A percentile compares a stretch with the other conserved stretches of the same genome.
phyloP scores from a whole-genome alignment of 2,329 filamentous ascomycete species.

The Colletotrichum sp. region DNA sequence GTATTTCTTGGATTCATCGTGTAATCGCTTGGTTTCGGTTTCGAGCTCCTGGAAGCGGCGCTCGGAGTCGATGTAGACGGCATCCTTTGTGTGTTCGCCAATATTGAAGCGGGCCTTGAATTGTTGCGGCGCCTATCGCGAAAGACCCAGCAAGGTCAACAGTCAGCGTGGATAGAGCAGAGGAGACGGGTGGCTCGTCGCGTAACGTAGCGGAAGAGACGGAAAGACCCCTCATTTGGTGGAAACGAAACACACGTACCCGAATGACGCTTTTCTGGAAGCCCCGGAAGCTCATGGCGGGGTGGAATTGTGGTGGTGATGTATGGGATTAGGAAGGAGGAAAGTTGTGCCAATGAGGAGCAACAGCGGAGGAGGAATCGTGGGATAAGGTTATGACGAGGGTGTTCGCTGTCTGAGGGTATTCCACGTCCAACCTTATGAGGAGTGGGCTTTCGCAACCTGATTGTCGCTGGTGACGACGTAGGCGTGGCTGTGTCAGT shows the following conservation, averaged over 20 bases:
- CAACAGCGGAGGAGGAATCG: not conserved
- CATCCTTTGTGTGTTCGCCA: constrained; percentile 93
- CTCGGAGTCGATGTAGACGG: constrained; percentile 93
- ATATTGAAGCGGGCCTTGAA: constrained; percentile 94
- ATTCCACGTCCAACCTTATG: constrained; percentile 21
- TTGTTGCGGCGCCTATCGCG: constrained; percentile 78
- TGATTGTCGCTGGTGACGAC: constrained; percentile 34
- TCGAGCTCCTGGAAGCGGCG: constrained; percentile 93
- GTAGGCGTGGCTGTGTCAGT: constrained; percentile 30
- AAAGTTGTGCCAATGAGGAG: constrained; percentile 5
- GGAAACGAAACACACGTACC: constrained; percentile 54
- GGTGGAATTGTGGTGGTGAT: constrained; percentile 14
- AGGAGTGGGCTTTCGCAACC: constrained; percentile 22
- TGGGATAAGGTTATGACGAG: constrained; percentile 9
- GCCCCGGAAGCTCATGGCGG: constrained; percentile 92
- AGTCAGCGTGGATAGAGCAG: not conserved
- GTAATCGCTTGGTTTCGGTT: constrained; percentile 92
- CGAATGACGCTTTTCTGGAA: constrained; percentile 88
- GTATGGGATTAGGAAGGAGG: not conserved
- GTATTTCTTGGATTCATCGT: constrained; percentile 97
- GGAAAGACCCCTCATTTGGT: constrained; percentile 19
- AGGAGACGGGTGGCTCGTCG: constrained; percentile 1
- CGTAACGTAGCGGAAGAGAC: not conserved
- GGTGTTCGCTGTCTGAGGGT: constrained; percentile 16
- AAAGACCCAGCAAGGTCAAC: not conserved